Conservation (phyloP, 2,329 filamentous ascomycete species). For the Neofusicoccum laricinum region DNA sequence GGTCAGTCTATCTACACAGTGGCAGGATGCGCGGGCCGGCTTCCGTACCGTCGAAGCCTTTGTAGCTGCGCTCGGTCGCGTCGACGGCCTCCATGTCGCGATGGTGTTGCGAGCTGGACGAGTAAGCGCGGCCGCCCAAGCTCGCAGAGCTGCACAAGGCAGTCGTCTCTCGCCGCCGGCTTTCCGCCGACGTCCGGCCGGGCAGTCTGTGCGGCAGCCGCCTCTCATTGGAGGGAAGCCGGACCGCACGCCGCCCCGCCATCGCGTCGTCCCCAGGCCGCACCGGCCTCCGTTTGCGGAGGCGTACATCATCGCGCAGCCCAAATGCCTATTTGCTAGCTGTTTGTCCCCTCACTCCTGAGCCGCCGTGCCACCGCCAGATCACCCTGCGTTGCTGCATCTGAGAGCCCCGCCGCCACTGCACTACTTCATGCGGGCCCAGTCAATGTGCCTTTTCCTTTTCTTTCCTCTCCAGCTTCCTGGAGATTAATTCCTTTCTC, state of each 20-base stretch:
- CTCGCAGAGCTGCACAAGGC: neutral
- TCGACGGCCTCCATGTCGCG: conserved; percentile 63
- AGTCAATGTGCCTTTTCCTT: neutral
- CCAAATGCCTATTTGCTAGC: no score
- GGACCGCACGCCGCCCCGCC: neutral
- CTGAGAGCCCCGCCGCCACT: neutral
- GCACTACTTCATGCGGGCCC: neutral
- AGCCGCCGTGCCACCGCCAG: neutral
- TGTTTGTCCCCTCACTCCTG: neutral
- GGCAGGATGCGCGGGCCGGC: conserved; percentile 13
- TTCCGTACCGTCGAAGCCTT: conserved; percentile 32
- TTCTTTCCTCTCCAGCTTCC: no score
- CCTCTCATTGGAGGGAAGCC: neutral
- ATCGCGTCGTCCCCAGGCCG: neutral
- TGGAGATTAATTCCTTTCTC: neutral
- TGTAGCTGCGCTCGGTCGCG: conserved; percentile 49
- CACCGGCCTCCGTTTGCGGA: neutral
- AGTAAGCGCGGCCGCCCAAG: neutral
- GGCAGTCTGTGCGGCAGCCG: neutral
- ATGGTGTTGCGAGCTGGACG: conserved; percentile 2
- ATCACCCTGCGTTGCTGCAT: neutral
- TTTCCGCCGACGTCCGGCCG: neutral
- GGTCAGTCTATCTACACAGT: neutral
- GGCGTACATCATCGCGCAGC: neutral
- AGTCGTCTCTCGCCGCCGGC: neutral